Conservation (phyloP, 176 grass and related monocot species). For the Areca catechu region DNA sequence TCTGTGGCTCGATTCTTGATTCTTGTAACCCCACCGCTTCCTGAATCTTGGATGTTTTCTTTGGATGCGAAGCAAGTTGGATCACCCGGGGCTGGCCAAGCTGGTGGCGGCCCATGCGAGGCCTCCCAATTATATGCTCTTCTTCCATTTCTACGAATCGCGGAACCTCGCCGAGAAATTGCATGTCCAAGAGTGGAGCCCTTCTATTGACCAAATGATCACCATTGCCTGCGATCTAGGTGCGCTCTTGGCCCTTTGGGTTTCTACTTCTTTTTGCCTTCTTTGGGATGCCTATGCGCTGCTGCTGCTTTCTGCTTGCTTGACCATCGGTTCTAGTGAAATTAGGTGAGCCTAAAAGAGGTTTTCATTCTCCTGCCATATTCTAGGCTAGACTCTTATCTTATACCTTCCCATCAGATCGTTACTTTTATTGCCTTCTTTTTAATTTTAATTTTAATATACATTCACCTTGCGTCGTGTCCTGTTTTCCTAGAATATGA, state of each 20-base stretch:
- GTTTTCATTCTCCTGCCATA: too few species aligned
- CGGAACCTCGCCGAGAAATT: slow-evolving; percentile 80
- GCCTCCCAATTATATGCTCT: slow-evolving; percentile 79
- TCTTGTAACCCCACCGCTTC: background rate
- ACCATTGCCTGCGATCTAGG: slow-evolving; percentile 70
- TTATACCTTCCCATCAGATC: too few species aligned
- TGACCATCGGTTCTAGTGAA: too few species aligned
- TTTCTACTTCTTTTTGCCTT: background rate
- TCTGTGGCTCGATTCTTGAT: background rate
- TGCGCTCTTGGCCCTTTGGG: slow-evolving; percentile 13
- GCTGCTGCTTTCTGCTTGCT: too few species aligned
- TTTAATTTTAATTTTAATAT: too few species aligned
- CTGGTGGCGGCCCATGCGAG: slow-evolving; percentile 71
- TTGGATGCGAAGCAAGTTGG: slow-evolving; percentile 48
- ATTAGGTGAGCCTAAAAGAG: too few species aligned
- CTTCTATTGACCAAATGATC: slow-evolving; percentile 49
- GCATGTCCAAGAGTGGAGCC: slow-evolving; percentile 75
- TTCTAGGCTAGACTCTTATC: too few species aligned
- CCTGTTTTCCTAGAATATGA: too few species aligned
- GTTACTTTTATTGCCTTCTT: too few species aligned
- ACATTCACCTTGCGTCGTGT: too few species aligned
- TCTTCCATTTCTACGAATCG: slow-evolving; percentile 85
- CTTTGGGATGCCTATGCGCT: background rate
- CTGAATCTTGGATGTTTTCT: background rate
- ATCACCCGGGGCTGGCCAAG: slow-evolving; percentile 67